Percentiles rank a stretch among this genome's conserved stretches.
Conservation (phyloP, 495 filamentous ascomycete species). For the Saxophila tyrrhenica region DNA sequence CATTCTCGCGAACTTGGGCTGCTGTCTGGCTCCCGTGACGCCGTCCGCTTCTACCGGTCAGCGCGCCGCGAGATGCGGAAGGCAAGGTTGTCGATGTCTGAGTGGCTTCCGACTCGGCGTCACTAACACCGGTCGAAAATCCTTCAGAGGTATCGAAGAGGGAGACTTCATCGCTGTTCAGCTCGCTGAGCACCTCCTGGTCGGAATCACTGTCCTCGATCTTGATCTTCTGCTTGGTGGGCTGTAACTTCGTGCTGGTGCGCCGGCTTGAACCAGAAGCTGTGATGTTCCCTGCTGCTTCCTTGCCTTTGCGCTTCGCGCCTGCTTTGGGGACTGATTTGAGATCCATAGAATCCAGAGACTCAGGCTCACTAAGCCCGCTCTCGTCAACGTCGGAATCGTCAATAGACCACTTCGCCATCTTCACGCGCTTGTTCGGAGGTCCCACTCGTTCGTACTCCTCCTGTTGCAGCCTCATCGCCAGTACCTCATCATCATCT, state of each 20-base stretch:
- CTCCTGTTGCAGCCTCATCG: slow-evolving; percentile 48
- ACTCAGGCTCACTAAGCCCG: slow-evolving; percentile 18
- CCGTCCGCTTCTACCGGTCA: neutral
- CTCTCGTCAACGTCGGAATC: slow-evolving; percentile 11
- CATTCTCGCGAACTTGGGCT: neutral
- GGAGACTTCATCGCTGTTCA: slow-evolving; percentile 15
- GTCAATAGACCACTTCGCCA: slow-evolving; percentile 19
- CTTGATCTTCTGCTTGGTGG: neutral
- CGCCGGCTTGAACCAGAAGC: neutral
- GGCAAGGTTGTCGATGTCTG: neutral
- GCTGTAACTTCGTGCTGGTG: neutral
- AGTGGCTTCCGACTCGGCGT: slow-evolving; percentile 9
- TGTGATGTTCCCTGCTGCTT: neutral
- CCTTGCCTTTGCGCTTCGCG: slow-evolving; percentile 5
- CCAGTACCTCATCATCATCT: slow-evolving; percentile 37
- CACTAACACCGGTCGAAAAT: slow-evolving; percentile 14
- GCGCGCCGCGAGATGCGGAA: neutral
- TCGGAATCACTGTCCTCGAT: slow-evolving; percentile 17
- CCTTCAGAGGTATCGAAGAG: slow-evolving; percentile 1
- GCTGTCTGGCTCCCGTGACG: neutral
- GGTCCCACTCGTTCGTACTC: slow-evolving; percentile 39
- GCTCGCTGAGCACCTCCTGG: slow-evolving; percentile 10
- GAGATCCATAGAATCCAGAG: slow-evolving; percentile 10
- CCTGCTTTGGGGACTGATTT: neutral
- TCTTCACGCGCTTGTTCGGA: slow-evolving; percentile 22